Evolutionary conservation across 75 land plant genomes (phyloP).

Genomic region (Cryptomeria japonica): DNA sequence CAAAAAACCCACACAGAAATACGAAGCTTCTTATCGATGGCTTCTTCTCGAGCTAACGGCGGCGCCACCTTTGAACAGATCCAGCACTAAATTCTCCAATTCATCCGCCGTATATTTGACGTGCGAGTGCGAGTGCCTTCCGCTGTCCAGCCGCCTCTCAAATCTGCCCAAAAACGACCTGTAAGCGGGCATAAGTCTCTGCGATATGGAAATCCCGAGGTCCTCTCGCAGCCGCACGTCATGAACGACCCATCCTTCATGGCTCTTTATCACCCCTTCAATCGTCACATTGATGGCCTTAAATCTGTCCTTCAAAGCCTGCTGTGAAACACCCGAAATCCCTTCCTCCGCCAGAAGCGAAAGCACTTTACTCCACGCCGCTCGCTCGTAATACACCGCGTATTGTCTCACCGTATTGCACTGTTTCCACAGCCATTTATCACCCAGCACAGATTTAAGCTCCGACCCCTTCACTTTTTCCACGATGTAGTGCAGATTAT

Average conservation of each 20-base stretch:
- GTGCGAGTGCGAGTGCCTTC: neutral
- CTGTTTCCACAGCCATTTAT: constrained; percentile 23
- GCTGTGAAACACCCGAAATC: neutral
- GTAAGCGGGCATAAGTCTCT: constrained; percentile 29
- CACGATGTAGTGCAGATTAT: constrained; percentile 61
- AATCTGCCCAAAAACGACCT: constrained; percentile 21
- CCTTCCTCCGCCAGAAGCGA: constrained; percentile 21
- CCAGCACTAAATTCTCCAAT: constrained; percentile 32
- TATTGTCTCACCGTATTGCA: constrained; percentile 18
- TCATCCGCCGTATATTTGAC: constrained; percentile 51
- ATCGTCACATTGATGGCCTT: constrained; percentile 31
- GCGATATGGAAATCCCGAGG: constrained; percentile 28
- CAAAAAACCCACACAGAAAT: no score
- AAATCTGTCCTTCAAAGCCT: constrained; percentile 24
- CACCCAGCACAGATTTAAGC: constrained; percentile 25
- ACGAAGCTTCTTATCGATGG: neutral
- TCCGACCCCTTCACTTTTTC: constrained; percentile 38
- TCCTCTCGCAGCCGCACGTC: constrained; percentile 38
- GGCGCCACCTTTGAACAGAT: constrained; percentile 22
- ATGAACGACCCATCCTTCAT: constrained; percentile 33
- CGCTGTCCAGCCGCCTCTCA: neutral
- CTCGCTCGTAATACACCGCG: constrained; percentile 14
- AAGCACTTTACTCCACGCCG: constrained; percentile 30
- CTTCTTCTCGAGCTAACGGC: neutral
- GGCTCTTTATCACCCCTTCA: constrained; percentile 36